Percentiles rank a stretch among this genome's conserved stretches.
These are phyloP conservation scores for Hymenoscyphus fraxineus DNA, from an alignment of 2,329 filamentous ascomycete genomes.

Conservation along the genomic window DNA sequence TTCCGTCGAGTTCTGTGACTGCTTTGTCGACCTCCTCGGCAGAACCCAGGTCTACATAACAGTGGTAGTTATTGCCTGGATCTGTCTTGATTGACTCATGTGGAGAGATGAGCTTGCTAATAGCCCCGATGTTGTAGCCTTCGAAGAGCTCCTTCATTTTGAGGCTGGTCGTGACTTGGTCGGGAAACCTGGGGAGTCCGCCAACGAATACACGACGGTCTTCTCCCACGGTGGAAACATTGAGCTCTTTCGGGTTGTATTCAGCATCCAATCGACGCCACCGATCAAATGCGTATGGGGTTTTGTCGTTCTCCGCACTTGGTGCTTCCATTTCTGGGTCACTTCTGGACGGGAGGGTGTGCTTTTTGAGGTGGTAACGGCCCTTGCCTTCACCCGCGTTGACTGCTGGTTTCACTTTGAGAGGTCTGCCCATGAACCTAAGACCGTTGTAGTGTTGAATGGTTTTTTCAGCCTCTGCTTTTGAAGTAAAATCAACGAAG, in stretches of 20 bases:
- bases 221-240: conserved; percentile 30
- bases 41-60: conserved; percentile 61
- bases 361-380: conserved; percentile 9
- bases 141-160: conserved; percentile 47
- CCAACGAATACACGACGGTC: conserved; percentile 48
- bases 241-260: conserved; percentile 16
- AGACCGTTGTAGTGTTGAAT: conserved; percentile 54
- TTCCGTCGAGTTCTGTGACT: conserved; percentile 39
- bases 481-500: conserved; percentile 63
- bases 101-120: conserved; percentile 48
- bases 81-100: conserved; percentile 51
- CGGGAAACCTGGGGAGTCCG: conserved; percentile 46
- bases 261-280: conserved; percentile 25
- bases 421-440: conserved; percentile 52
- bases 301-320: background rate
- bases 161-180: conserved; percentile 44
- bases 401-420: conserved; percentile 63
- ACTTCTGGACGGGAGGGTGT: background rate
- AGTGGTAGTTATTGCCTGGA: conserved; percentile 57
- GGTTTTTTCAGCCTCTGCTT: conserved; percentile 53
- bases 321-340: background rate
- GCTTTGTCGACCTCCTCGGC: conserved; percentile 51
- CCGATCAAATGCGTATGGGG: conserved; percentile 20
- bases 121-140: conserved; percentile 41
- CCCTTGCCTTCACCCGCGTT: conserved; percentile 20